phyloP scores from a whole-genome alignment of 106 monocot species.

The Dendrobium nobile region DNA sequence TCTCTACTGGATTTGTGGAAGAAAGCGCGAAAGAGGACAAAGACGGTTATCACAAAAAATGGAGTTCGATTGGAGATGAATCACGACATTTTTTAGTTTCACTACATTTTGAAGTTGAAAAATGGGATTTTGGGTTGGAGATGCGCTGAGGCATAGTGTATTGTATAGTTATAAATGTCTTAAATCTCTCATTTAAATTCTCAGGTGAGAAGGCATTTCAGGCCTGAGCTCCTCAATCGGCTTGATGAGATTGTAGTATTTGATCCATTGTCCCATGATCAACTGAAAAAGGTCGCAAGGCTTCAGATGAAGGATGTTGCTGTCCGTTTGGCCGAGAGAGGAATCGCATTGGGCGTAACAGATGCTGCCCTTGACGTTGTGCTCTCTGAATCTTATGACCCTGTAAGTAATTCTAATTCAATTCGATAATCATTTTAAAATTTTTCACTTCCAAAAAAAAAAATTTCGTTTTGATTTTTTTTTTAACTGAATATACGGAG shows the following conservation, averaged over 20 bases:
- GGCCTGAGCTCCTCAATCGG: constrained; percentile 58
- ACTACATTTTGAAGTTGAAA: too few species aligned
- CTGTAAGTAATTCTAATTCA: constrained; percentile 28
- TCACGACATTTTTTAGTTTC: too few species aligned
- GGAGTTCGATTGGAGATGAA: too few species aligned
- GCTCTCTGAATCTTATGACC: constrained; percentile 51
- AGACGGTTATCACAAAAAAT: too few species aligned
- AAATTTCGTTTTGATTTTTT: too few species aligned
- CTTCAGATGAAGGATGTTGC: constrained; percentile 75
- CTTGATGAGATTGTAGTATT: constrained; percentile 74
- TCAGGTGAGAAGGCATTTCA: constrained; percentile 60
- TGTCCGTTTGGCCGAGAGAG: constrained; percentile 48
- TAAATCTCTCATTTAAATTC: neutral
- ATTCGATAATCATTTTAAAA: too few species aligned
- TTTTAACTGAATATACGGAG: too few species aligned
- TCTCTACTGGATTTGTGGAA: too few species aligned
- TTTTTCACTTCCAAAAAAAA: too few species aligned
- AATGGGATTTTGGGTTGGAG: too few species aligned
- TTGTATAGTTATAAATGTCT: neutral
- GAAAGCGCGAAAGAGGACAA: too few species aligned
- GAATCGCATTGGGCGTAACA: constrained; percentile 46
- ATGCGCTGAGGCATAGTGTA: neutral
- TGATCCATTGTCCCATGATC: constrained; percentile 68
- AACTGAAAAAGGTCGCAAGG: constrained; percentile 55
- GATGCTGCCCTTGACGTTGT: constrained; percentile 64